Evolutionary conservation across 371 early-diverging fungal genomes (phyloP), one percentile per base, ranked within the genome.

Genomic region (Mucor piriformis): DNA sequence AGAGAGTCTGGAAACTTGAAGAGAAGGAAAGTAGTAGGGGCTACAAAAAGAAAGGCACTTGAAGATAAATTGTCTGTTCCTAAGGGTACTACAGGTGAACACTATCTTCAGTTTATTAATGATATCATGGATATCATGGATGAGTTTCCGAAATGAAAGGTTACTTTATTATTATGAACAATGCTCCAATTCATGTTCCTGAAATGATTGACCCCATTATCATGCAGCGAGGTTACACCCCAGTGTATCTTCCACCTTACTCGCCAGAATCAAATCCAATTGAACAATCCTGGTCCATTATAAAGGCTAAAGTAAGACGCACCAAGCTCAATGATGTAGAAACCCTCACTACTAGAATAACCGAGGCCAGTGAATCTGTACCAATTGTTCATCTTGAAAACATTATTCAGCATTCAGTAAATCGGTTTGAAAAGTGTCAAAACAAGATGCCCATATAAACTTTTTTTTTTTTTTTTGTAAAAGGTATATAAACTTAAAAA

Each of bases 1-100:
- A 48, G 61, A 61, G 55, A 53, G 53, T 52, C 60, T 52, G 38
- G 52, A 51, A 49, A 57, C 57, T 33, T 51, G 42, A 62, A 62
- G 42, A 56, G 57, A 53, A 57, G 52, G 46, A 50, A 61, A 49
- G 49, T 24, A 51, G 27, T 60, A 18, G 53, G 60, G 37, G 50
- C 53, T 52, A 53, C 46, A 42, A 52, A 60, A 40, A 47, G 60
- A 57, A 60, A 60, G 27, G 54, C 49, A 38, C 50, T 49, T 54
- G 54, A 54, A 38, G 50, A 54, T 21, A 32, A 47, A 47, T 54
- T 54, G 35, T 54, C 49, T 61, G 61, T 54, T 49, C 54, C 43
- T 54, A 54, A 60, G 27, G 61, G 3, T 37, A 54, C 48, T 60
- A 53, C 61, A 48, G 48, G 13, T 48, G 53, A 47, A 44, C 61